Conservation (phyloP, 805 yeast genomes). For the Saccharomycopsis oosterbeekiorum region DNA sequence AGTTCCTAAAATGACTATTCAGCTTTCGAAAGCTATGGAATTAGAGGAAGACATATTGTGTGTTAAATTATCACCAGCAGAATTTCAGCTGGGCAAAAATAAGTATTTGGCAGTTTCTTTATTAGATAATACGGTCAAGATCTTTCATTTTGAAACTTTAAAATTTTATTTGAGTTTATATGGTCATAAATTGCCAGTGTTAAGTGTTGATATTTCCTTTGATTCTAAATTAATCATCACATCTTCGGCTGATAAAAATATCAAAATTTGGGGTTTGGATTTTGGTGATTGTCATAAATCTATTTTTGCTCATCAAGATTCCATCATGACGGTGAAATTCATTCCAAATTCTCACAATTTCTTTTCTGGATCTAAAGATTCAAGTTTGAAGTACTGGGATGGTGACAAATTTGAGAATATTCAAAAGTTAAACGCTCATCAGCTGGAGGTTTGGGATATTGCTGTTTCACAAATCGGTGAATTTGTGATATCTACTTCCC, state of each 20-base stretch:
- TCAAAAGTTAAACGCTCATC: conserved; percentile 80
- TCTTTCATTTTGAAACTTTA: conserved; percentile 76
- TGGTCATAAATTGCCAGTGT: conserved; percentile 94
- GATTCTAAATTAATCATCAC: conserved; percentile 86
- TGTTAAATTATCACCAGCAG: conserved; percentile 59
- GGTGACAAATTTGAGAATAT: conserved; percentile 94
- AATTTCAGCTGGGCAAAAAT: conserved; percentile 33
- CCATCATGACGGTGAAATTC: conserved; percentile 81
- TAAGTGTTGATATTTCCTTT: conserved; percentile 80
- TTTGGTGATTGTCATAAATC: conserved; percentile 99
- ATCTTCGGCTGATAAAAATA: conserved; percentile 94
- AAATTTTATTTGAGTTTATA: conserved; percentile 83
- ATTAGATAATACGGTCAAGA: conserved; percentile 91
- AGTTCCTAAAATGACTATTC: conserved; percentile 45
- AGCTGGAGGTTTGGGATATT: conserved; percentile 87
- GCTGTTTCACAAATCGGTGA: conserved; percentile 65
- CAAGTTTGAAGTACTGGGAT: conserved; percentile 91
- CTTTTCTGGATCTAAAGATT: conserved; percentile 85
- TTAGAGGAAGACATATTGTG: conserved; percentile 76
- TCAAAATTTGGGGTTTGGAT: conserved; percentile 97
- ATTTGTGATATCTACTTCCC: conserved; percentile 73
- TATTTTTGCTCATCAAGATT: conserved; percentile 92
- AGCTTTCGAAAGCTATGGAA: conserved; percentile 76
- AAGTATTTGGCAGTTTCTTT: conserved; percentile 74
- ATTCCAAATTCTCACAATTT: conserved; percentile 82